Base-by-base conservation (phyloP, 1,284 basidiomycete species). In the Amylostereum chailletii region DNA sequence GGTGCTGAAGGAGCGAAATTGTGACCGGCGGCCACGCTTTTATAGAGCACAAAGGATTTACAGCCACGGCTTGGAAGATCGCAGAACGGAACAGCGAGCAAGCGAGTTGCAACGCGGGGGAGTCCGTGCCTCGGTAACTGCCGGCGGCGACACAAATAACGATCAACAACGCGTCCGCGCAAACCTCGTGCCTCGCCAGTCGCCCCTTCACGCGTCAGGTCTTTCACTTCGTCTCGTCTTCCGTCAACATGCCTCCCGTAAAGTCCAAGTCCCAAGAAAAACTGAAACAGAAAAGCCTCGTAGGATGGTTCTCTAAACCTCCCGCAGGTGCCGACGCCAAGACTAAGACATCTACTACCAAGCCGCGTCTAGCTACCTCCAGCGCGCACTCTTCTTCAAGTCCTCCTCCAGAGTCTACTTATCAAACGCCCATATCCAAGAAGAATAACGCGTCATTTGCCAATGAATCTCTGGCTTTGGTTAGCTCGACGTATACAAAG, bases 251-350 rank as follows among this genome's bases (percentile, higher is more conserved):
- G 53, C 40, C 53, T 36, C 6, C 53, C 31, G 9, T 47, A 2
- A 55, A 55, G 45, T 9, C 46, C 10, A 52, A 53, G 31, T 34
- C 49, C 4, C 61, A 3, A 54, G 59, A 0, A 76, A 77, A 71
- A 36, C 64, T 79, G 64, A 88, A 83, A 57, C 85, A 88, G 62
- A 88, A 86, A 60, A 86, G 81, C 57, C 71, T 88, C 5, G 81
- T 81, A 64, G 76, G 80, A 6, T 88, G 78, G 65, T 85, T 88
- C 57, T 67, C 67, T 0, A 86, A 83, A 50, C 47, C 64, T n/a
- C 38, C 55, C 34, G 57, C 58, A 2, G 61, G 62, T 32, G 49
- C 58, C 31, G 52, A 56, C 60, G 29, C 50, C 55, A 32, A 65
- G 60, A 42, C 50, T 55, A 34, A 62, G 57, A 50, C 55, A 19